Evolutionary conservation across 495 filamentous ascomycete genomes (phyloP).

Genomic region (Neurospora discreta): DNA sequence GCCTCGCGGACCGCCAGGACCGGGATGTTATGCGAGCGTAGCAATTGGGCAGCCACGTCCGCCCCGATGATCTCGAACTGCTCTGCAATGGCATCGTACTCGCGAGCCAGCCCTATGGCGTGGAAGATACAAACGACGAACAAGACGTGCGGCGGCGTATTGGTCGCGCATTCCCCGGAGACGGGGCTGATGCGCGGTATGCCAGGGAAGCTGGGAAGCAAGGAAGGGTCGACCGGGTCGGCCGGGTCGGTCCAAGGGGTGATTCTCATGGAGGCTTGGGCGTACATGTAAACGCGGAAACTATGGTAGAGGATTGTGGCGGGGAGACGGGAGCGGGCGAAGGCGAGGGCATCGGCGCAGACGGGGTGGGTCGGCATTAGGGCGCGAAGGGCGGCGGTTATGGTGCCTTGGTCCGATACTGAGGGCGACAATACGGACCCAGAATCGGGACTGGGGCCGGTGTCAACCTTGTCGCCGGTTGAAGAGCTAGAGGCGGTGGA

Average conservation of each 20-base stretch:
- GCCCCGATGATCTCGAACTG: constrained; percentile 39
- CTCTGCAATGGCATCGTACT: constrained; percentile 24
- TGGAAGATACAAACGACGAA: constrained; percentile 35
- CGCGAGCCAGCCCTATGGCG: constrained; percentile 30
- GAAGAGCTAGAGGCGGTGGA: not conserved
- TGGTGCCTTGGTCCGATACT: constrained; percentile 1
- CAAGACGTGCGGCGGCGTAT: constrained; percentile 13
- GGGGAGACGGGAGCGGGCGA: constrained; percentile 22
- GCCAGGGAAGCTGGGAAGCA: not conserved
- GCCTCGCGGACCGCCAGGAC: constrained; percentile 26
- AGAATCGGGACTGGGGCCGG: not conserved
- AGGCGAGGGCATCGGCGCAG: constrained; percentile 17
- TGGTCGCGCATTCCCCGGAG: constrained; percentile 2
- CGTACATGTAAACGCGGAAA: constrained; percentile 33
- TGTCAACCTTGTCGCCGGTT: not conserved
- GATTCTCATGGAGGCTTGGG: constrained; percentile 18
- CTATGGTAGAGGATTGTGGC: constrained; percentile 35
- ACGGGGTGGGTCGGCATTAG: constrained; percentile 16
- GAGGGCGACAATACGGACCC: not conserved
- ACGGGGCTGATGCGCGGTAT: constrained; percentile 1
- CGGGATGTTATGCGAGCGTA: constrained; percentile 15
- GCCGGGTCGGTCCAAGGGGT: not conserved
- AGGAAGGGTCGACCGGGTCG: not conserved
- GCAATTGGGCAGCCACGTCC: constrained; percentile 26
- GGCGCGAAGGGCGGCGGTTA: constrained; percentile 16